A percentile compares a stretch with the other conserved stretches of the same genome.
These are phyloP conservation scores for Yamadazyma friedrichii DNA, from an alignment of 1,139 yeast species.

Conservation along the genomic window DNA sequence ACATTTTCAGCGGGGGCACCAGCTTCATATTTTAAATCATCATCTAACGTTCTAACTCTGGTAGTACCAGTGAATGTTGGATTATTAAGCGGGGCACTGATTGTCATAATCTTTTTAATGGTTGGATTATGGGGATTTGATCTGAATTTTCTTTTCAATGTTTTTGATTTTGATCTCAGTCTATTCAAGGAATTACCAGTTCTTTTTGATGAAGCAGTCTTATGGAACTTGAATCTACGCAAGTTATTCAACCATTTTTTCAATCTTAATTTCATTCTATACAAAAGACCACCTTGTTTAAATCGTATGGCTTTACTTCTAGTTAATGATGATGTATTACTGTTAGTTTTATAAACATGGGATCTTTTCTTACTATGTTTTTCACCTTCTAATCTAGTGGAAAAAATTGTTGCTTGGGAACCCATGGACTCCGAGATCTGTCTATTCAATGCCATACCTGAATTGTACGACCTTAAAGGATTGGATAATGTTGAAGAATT, in stretches of 20 bases:
- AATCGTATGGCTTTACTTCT: slow-evolving; percentile 36
- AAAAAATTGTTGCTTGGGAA: slow-evolving; percentile 47
- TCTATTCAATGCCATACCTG: slow-evolving; percentile 9
- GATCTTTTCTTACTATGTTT: slow-evolving; percentile 15
- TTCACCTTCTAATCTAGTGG: slow-evolving; percentile 28
- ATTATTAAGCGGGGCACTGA: slow-evolving; percentile 28
- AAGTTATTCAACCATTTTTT: slow-evolving; percentile 24
- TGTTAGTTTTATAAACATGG: slow-evolving; percentile 13
- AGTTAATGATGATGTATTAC: slow-evolving; percentile 19
- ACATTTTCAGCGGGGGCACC: slow-evolving; percentile 25
- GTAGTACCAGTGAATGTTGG: slow-evolving; percentile 24
- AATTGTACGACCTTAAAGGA: slow-evolving; percentile 3
- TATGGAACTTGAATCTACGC: slow-evolving; percentile 24
- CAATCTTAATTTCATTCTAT: slow-evolving; percentile 29
- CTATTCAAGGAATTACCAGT: slow-evolving; percentile 17
- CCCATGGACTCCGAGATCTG: slow-evolving; percentile 42
- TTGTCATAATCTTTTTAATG: slow-evolving; percentile 13
- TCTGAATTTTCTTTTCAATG: slow-evolving; percentile 20
- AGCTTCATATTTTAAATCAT: slow-evolving; percentile 26
- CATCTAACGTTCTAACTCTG: slow-evolving; percentile 23
- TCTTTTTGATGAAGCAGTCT: slow-evolving; percentile 28
- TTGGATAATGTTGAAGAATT: slow-evolving; percentile 5
- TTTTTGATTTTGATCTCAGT: slow-evolving; percentile 10
- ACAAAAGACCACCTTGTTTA: slow-evolving; percentile 32
- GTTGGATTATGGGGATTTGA: slow-evolving; percentile 18